Evolutionary conservation across 2,329 filamentous ascomycete species (phyloP).

Genomic region (Pseudopyrenochaeta lycopersici): DNA sequence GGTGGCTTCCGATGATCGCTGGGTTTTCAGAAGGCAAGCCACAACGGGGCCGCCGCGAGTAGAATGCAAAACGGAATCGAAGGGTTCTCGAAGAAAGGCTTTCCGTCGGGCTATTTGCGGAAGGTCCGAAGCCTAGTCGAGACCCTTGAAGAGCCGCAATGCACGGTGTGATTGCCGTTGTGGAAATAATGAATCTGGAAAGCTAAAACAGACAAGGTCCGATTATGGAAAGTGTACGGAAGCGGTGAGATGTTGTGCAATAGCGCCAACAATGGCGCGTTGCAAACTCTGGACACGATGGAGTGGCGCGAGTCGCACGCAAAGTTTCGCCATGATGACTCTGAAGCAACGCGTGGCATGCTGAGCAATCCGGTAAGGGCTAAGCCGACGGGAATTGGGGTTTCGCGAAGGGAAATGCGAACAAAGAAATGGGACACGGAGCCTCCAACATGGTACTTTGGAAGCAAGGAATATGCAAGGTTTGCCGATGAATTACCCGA

Average conservation of each 20-base stretch:
- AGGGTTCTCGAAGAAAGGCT: constrained; percentile 1
- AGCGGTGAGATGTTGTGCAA: constrained; percentile 21
- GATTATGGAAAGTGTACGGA: not conserved
- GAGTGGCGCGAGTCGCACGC: constrained; percentile 25
- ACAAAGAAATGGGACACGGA: constrained; percentile 1
- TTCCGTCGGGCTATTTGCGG: constrained; percentile 9
- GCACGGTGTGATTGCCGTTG: constrained; percentile 15
- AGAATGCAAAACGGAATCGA: not conserved
- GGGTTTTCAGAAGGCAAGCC: not conserved
- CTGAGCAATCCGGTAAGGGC: constrained; percentile 11
- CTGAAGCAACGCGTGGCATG: constrained; percentile 25
- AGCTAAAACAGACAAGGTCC: constrained; percentile 5
- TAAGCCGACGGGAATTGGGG: constrained; percentile 9
- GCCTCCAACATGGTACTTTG: not conserved
- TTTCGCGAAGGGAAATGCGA: not conserved
- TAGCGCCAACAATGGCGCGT: constrained; percentile 23
- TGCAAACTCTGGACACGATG: constrained; percentile 16
- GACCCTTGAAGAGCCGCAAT: constrained; percentile 14
- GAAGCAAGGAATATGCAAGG: constrained; percentile 17
- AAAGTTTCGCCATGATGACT: constrained; percentile 23
- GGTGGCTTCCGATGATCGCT: not conserved
- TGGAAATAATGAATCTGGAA: not conserved
- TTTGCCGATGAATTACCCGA: constrained; percentile 30
- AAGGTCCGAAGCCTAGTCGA: constrained; percentile 2
- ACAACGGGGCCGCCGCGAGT: constrained; percentile 3